Percentiles rank a stretch among this genome's conserved stretches.
Conservation (phyloP, 441 rosid genomes). For the Eruca vesicaria region DNA sequence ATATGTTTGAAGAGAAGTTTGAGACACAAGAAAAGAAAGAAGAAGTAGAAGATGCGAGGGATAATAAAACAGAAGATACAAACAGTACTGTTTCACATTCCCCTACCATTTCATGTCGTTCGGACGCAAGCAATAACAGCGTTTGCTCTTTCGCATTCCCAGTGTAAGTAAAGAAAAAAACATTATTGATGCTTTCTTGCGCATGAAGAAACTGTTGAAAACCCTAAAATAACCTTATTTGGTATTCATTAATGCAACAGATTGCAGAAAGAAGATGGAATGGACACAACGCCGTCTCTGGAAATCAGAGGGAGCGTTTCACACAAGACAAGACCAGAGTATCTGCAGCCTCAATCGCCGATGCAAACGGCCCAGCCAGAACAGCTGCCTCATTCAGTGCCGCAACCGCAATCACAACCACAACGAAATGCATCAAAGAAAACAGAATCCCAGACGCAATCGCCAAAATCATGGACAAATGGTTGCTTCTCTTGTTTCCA, state of each 20-base stretch:
- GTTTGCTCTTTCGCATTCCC: constrained; percentile 70
- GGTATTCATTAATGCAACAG: constrained; percentile 27
- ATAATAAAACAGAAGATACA: constrained; percentile 8
- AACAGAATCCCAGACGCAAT: neutral
- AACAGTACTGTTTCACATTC: constrained; percentile 34
- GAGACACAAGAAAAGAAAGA: neutral
- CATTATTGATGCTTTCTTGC: neutral
- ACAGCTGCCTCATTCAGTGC: neutral
- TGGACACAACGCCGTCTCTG: constrained; percentile 19
- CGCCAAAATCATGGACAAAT: constrained; percentile 10
- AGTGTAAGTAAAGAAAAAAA: constrained; percentile 41
- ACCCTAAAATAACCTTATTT: constrained; percentile 5
- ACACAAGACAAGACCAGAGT: constrained; percentile 6
- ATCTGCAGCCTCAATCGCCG: constrained; percentile 22
- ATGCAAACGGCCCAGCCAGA: neutral
- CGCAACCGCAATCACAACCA: neutral
- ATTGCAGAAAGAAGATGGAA: constrained; percentile 28
- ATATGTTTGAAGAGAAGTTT: neutral
- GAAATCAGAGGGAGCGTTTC: neutral
- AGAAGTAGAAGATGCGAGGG: neutral
- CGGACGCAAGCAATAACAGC: constrained; percentile 50
- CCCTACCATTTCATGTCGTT: constrained; percentile 36
- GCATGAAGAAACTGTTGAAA: neutral
- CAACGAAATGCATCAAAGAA: neutral
- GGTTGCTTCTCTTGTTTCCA: constrained; percentile 64